These are phyloP conservation scores for Boletus pseudo-olivaceus DNA, from an alignment of 768 basidiomycete genomes.

Conservation along the genomic window DNA sequence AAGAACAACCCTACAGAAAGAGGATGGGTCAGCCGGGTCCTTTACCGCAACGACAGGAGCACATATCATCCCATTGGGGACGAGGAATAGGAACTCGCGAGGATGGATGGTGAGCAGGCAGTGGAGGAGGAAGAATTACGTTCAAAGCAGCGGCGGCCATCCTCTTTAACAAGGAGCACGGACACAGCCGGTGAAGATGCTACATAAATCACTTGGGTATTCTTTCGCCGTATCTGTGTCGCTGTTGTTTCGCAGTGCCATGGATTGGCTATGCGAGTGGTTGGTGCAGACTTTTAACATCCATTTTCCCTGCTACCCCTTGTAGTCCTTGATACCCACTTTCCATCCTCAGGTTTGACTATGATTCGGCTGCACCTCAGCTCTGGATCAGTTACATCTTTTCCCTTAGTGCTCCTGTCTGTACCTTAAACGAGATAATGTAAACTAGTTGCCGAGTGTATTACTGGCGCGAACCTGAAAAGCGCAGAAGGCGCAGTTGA, in stretches of 20 bases:
- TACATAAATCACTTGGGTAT: conserved; percentile 3
- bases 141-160: conserved; percentile 11
- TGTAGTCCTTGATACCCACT: conserved; percentile 10
- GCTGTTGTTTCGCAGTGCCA: conserved; percentile 3
- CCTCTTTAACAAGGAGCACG: conserved; percentile 10
- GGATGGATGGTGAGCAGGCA: conserved; percentile 40
- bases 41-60: conserved; percentile 41
- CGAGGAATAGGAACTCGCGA: conserved; percentile 57
- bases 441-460: not conserved
- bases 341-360: conserved; percentile 28
- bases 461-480: not conserved
- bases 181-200: conserved; percentile 6
- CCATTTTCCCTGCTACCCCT: conserved; percentile 1
- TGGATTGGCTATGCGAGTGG: conserved; percentile 6
- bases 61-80: conserved; percentile 47
- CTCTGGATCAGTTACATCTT: conserved; percentile 1
- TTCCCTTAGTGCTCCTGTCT: not conserved
- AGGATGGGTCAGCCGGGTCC: conserved; percentile 51
- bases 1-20: conserved; percentile 22
- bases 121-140: conserved; percentile 24
- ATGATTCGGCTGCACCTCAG: not conserved
- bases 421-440: conserved; percentile 15
- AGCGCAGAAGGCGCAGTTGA: conserved; percentile 1
- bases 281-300: conserved; percentile 1
- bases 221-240: not conserved